Percentiles rank a stretch among this genome's conserved stretches.
phyloP scores from a whole-genome alignment of 306 rosid species.

The Neltuma alba region DNA sequence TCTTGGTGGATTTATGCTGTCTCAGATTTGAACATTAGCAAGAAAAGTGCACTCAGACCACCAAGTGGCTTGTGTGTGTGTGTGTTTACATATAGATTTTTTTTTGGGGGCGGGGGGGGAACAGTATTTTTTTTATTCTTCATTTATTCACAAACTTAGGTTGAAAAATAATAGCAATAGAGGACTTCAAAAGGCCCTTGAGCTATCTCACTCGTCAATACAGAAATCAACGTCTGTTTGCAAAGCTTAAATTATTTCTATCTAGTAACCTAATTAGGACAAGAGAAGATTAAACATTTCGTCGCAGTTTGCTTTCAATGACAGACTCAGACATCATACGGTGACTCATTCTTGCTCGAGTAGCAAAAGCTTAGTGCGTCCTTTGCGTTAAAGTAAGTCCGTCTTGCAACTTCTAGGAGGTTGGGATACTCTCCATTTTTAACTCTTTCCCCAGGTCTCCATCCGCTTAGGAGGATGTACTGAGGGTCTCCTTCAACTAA shows the following conservation, averaged over 20 bases:
- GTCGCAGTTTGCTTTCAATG: neutral
- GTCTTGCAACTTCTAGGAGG: neutral
- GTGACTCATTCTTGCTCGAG: neutral
- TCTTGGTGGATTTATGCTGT: neutral
- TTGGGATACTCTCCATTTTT: neutral
- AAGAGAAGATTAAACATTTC: conserved; percentile 5
- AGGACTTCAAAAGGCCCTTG: neutral
- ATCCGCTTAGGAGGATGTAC: neutral
- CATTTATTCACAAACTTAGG: neutral
- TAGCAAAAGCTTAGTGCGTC: neutral
- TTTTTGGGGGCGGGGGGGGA: neutral
- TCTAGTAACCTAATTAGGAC: conserved; percentile 12
- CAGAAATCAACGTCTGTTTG: neutral
- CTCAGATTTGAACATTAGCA: neutral
- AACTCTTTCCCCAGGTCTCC: neutral
- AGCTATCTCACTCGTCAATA: conserved; percentile 1
- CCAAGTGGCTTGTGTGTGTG: conserved; percentile 1
- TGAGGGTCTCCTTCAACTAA: conserved; percentile 6
- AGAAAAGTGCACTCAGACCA: conserved; percentile 5
- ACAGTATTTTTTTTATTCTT: neutral
- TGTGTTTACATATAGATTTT: neutral
- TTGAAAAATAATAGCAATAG: neutral
- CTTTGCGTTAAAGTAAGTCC: neutral
- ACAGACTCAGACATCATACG: neutral
- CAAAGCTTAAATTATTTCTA: neutral